Base-by-base conservation (phyloP, 768 basidiomycete species). In the Boletus sp. region DNA sequence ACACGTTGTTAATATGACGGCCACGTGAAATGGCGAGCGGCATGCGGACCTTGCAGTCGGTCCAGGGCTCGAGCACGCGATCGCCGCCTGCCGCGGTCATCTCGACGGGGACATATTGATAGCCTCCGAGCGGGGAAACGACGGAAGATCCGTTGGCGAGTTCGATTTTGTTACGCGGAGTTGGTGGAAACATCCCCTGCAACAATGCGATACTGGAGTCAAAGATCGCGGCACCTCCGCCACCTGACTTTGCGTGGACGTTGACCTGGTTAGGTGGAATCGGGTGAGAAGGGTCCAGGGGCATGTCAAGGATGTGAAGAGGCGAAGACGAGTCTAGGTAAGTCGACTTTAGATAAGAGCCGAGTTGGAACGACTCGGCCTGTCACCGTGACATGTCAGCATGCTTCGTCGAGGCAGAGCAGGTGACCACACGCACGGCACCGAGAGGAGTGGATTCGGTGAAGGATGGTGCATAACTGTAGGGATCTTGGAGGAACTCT, bases 51-150 rank as follows among this genome's bases (percentile, higher is more conserved):
- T 81, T 79, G 67, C 83, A 85, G 55, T 78, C 74, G 7, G 79
- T 80, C 88, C 88, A 93, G 50, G 85, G 84, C 73, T 93, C 88
- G 59, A 93, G 74, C 51, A 87, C 87, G 62, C 84, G 83, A 68
- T 90, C 88, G 56, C 88, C 86, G 52, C 59, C 57, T 45, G 63
- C 62, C 1, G 64, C 45, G 15, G 54, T 40, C 67, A 70, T 67
- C 68, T 90, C 88, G 47, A 93, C 87, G 30, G 90, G 88, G 51
- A 93, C 81, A 60, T 93, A 94, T 72, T 92, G 90, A 72, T 93
- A 94, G 1, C 89, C 88, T 8, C 84, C 83, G 27, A 93, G 79
- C n/a, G 91, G 90, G 7, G 87, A 81, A 25, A 82, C 75, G 54
- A 94, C 71, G 25, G 74, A 80, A 21, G 84, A 83, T 62, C 85